Percentiles rank a stretch among this genome's conserved stretches.
These are phyloP conservation scores for Lithospermum erythrorhizon DNA, from an alignment of 257 asterid species.

Conservation along the genomic window DNA sequence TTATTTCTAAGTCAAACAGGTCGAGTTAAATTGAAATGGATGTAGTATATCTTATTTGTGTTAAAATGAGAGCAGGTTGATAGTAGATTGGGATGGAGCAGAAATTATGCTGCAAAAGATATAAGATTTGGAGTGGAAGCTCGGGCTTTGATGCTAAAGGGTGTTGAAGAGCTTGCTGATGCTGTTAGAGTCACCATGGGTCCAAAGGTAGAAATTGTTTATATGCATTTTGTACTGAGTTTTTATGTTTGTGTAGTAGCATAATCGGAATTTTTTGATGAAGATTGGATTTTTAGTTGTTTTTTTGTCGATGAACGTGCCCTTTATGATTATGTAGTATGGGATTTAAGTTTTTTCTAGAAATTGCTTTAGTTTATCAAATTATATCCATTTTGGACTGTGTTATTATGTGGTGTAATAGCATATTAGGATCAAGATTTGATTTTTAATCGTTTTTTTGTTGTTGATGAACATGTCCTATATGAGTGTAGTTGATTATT, in stretches of 20 bases:
- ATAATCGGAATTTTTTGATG: background rate
- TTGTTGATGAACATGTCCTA: background rate
- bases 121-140: conserved; percentile 87
- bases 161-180: conserved; percentile 92
- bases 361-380: too few relatives aligned
- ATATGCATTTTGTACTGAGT: background rate
- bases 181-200: conserved; percentile 96
- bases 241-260: background rate
- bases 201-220: conserved; percentile 49
- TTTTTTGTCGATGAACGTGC: background rate
- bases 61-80: conserved; percentile 29
- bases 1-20: too few relatives aligned
- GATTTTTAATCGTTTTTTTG: background rate
- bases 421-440: background rate
- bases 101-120: conserved; percentile 89
- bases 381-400: background rate
- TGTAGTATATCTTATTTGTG: too few relatives aligned
- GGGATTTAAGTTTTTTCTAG: background rate
- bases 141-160: conserved; percentile 80
- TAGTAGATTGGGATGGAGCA: conserved; percentile 51
- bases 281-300: background rate
- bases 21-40: too few relatives aligned
- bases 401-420: background rate
- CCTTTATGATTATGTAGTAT: background rate
- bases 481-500: background rate